phyloP scores from a whole-genome alignment of 2,329 filamentous ascomycete species.

The Diaporthe capsici region DNA sequence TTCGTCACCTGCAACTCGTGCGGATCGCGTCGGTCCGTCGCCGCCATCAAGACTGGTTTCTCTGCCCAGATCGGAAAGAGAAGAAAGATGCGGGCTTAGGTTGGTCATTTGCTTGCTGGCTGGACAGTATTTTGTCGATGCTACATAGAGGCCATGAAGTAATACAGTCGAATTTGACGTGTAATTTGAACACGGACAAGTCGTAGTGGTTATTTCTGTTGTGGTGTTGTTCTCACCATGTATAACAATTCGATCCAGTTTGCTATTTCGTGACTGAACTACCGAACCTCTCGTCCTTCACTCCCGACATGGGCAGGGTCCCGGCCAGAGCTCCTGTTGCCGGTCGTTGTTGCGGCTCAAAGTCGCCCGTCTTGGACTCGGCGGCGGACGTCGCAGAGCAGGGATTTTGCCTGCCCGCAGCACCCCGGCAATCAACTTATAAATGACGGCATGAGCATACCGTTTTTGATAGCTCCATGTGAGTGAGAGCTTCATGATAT shows the following conservation, averaged over 20 bases:
- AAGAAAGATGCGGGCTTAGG: constrained; percentile 91
- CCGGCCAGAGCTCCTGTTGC: not conserved
- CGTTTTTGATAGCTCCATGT: not conserved
- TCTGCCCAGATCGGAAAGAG: constrained; percentile 99
- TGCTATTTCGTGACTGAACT: not conserved
- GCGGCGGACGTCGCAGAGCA: constrained; percentile 1
- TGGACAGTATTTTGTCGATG: constrained; percentile 15
- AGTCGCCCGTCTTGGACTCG: not conserved
- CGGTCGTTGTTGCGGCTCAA: constrained; percentile 16
- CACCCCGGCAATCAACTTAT: not conserved
- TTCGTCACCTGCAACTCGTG: constrained; percentile 98
- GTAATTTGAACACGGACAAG: not conserved
- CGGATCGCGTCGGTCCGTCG: constrained; percentile 87
- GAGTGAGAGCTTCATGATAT: not conserved
- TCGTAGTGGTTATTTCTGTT: not conserved
- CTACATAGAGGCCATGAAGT: constrained; percentile 35
- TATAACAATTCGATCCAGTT: no score
- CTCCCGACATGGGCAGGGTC: not conserved
- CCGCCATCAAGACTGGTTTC: constrained; percentile 99
- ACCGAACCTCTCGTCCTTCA: not conserved
- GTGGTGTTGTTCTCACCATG: not conserved
- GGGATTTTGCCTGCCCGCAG: constrained; percentile 40
- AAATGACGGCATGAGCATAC: constrained; percentile 39
- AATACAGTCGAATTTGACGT: constrained; percentile 16
- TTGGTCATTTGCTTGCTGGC: constrained; percentile 23